Evolutionary conservation across 1,139 yeast species (phyloP).

Genomic region (Debaryomycetaceae sp.): DNA sequence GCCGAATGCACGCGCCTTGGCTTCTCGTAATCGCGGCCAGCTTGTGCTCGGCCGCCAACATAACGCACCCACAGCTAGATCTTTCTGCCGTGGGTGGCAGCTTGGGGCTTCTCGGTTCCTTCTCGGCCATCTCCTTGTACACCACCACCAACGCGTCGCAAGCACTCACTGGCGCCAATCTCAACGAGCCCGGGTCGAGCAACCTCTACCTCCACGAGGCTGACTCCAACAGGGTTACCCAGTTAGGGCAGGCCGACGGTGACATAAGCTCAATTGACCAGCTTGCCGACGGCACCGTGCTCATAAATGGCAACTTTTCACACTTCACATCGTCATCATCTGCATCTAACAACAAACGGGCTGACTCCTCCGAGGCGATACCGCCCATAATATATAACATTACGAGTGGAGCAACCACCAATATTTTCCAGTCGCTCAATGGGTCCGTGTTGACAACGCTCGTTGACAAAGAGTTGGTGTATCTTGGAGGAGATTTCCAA

Average conservation of each 20-base stretch:
- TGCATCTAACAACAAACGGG: conserved; percentile 16
- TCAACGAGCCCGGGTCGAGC: conserved; percentile 8
- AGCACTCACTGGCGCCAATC: conserved; percentile 16
- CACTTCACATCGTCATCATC: conserved; percentile 20
- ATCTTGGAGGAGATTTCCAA: conserved; percentile 76
- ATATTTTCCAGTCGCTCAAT: conserved; percentile 33
- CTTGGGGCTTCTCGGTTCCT: conserved; percentile 63
- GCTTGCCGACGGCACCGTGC: conserved; percentile 23
- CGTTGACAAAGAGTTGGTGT: conserved; percentile 46
- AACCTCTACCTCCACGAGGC: conserved; percentile 30
- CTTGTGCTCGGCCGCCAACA: neutral
- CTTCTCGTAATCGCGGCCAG: conserved; percentile 2
- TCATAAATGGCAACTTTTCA: conserved; percentile 36
- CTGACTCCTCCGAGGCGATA: conserved; percentile 45
- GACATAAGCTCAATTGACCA: conserved; percentile 15
- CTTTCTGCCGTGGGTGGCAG: conserved; percentile 32
- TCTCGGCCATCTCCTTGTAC: conserved; percentile 58
- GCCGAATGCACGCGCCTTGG: conserved; percentile 4
- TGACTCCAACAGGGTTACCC: conserved; percentile 23
- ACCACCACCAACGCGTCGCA: conserved; percentile 46
- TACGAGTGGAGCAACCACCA: conserved; percentile 36
- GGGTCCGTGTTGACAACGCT: conserved; percentile 55
- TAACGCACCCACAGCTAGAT: conserved; percentile 26
- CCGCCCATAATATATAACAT: conserved; percentile 57
- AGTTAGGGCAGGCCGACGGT: conserved; percentile 34